Percentiles rank a stretch among this genome's conserved stretches.
These are phyloP conservation scores for Stagonosporopsis chrysanthemi DNA, from an alignment of 2,329 filamentous ascomycete genomes.

Conservation along the genomic window DNA sequence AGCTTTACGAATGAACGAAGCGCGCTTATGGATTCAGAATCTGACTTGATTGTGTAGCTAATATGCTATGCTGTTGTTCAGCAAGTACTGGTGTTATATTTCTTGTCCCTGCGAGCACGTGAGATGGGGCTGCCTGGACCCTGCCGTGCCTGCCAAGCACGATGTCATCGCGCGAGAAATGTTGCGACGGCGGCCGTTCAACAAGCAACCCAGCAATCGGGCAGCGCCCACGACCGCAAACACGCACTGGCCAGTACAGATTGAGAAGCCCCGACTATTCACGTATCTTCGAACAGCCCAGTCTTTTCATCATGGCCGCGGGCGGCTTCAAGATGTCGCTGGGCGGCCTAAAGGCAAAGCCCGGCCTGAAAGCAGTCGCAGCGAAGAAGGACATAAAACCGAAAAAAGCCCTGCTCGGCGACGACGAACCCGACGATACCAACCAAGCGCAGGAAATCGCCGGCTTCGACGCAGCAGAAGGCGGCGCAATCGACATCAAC, in stretches of 20 bases:
- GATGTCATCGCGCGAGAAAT: conserved; percentile 17
- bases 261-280: neutral
- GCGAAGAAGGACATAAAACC: conserved; percentile 35
- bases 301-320: conserved; percentile 43
- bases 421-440: conserved; percentile 42
- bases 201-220: neutral
- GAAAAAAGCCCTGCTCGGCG: conserved; percentile 38
- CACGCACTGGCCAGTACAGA: too few relatives aligned
- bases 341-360: conserved; percentile 38
- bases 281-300: neutral
- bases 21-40: neutral
- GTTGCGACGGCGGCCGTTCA: neutral
- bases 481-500: conserved; percentile 55
- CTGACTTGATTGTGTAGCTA: neutral
- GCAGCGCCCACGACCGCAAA: neutral
- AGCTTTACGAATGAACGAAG: conserved; percentile 17
- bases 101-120: neutral
- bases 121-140: conserved; percentile 10
- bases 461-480: conserved; percentile 61
- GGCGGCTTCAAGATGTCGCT: conserved; percentile 50
- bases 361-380: conserved; percentile 31
- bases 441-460: conserved; percentile 55
- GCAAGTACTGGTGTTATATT: neutral
- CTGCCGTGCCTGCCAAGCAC: conserved; percentile 21
- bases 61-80: neutral